These are phyloP conservation scores for Juglanconis sp. DNA, from an alignment of 2,329 filamentous ascomycete species.

Conservation along the genomic window DNA sequence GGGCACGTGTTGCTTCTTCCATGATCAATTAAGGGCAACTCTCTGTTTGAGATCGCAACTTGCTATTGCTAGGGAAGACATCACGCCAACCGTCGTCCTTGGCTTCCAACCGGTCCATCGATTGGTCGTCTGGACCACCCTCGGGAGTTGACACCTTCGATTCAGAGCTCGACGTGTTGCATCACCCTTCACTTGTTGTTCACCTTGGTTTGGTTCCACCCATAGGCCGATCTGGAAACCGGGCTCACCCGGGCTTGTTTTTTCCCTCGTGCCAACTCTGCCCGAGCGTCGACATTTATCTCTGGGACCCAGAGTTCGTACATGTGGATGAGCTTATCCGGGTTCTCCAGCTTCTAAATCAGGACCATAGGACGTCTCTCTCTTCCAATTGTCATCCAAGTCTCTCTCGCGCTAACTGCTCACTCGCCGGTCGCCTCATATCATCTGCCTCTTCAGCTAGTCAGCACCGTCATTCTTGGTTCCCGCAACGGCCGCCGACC, in stretches of 20 bases:
- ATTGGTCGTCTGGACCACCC: background rate
- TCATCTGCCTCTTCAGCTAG: background rate
- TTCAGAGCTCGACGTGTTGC: conserved; percentile 1
- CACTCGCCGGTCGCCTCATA: conserved; percentile 1
- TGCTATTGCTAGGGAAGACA: background rate
- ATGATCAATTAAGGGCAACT: background rate
- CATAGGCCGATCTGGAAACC: background rate
- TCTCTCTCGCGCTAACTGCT: conserved; percentile 1
- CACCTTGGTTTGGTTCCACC: background rate
- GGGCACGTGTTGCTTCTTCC: background rate
- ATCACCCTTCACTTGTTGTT: background rate
- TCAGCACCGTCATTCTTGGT: background rate
- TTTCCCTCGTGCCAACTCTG: background rate
- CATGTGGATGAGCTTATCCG: conserved; percentile 2
- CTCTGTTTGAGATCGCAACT: background rate
- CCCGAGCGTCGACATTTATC: conserved; percentile 4
- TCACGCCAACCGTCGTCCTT: background rate
- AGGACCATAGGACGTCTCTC: background rate
- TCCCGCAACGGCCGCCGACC: background rate
- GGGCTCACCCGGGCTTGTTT: background rate
- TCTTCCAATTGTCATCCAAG: background rate
- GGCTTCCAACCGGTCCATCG: background rate
- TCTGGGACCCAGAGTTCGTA: conserved; percentile 1
- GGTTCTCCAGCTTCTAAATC: background rate
- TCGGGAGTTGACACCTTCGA: background rate